These are phyloP conservation scores for Wickerhamiella musiphila DNA, from an alignment of 805 yeast genomes.

Conservation along the genomic window DNA sequence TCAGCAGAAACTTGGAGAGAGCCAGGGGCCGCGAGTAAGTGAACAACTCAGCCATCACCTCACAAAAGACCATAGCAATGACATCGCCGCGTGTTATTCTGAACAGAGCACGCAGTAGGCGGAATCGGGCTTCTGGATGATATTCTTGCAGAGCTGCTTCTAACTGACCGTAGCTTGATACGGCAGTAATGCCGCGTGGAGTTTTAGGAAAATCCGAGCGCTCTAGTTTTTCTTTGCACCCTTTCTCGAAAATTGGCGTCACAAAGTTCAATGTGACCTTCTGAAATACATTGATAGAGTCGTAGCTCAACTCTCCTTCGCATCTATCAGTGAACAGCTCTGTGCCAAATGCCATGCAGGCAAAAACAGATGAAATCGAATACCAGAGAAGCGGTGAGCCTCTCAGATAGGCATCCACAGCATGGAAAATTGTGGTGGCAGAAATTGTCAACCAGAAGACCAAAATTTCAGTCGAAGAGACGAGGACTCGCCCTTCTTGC, in stretches of 20 bases:
- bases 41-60: constrained; percentile 4
- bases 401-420: constrained; percentile 8
- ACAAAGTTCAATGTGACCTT: constrained; percentile 11
- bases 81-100: constrained; percentile 3
- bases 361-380: constrained; percentile 1
- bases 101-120: constrained; percentile 9
- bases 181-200: constrained; percentile 12
- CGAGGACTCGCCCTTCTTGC: constrained; percentile 17
- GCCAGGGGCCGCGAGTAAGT: constrained; percentile 10
- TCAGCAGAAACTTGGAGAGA: constrained; percentile 10
- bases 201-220: constrained; percentile 13
- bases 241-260: constrained; percentile 7
- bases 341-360: constrained; percentile 4
- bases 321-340: constrained; percentile 6
- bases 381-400: background rate
- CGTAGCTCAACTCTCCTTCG: constrained; percentile 5
- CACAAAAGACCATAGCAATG: constrained; percentile 5
- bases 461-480: constrained; percentile 11
- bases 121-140: constrained; percentile 4
- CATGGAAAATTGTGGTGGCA: constrained; percentile 6
- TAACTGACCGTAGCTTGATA: constrained; percentile 7
- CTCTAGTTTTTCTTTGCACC: constrained; percentile 4
- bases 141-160: constrained; percentile 2
- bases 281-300: constrained; percentile 11
- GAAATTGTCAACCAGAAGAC: constrained; percentile 13